These are phyloP conservation scores for Corinectria fuckeliana DNA, from an alignment of 2,329 filamentous ascomycete genomes.

Conservation along the genomic window DNA sequence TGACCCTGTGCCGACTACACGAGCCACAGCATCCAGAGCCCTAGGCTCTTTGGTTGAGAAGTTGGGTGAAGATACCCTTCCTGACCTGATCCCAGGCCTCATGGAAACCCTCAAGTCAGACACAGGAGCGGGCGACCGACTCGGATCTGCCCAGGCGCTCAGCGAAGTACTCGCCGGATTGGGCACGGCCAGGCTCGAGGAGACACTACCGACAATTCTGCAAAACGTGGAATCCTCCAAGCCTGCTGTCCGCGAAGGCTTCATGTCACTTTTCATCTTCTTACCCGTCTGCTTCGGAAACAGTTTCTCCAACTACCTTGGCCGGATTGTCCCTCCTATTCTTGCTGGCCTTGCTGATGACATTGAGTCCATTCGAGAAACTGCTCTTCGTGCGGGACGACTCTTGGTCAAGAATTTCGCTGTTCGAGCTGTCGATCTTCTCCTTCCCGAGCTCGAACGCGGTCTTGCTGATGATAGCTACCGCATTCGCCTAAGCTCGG, in stretches of 20 bases:
- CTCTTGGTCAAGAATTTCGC: slow-evolving; percentile 99
- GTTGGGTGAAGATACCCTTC: slow-evolving; percentile 93
- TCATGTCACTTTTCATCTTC: slow-evolving; percentile 99
- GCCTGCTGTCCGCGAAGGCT: slow-evolving; percentile 90
- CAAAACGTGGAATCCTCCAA: slow-evolving; percentile 95
- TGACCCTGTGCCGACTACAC: slow-evolving; percentile 94
- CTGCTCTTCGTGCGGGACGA: slow-evolving; percentile 90
- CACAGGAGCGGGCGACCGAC: slow-evolving; percentile 91
- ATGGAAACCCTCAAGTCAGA: slow-evolving; percentile 99
- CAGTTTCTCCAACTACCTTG: slow-evolving; percentile 95
- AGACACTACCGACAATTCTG: slow-evolving; percentile 93
- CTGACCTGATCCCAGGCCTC: slow-evolving; percentile 94
- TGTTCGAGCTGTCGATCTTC: slow-evolving; percentile 88
- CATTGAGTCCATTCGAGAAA: slow-evolving; percentile 94
- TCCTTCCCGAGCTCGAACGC: slow-evolving; percentile 93
- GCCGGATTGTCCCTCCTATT: slow-evolving; percentile 94
- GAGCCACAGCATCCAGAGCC: slow-evolving; percentile 94
- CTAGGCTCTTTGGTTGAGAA: slow-evolving; percentile 98
- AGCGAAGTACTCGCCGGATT: slow-evolving; percentile 95
- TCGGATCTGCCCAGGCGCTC: slow-evolving; percentile 95
- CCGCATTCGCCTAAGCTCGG: slow-evolving; percentile 96
- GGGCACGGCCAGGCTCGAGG: slow-evolving; percentile 89
- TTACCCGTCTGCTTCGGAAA: slow-evolving; percentile 98
- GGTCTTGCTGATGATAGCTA: slow-evolving; percentile 97
- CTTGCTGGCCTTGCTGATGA: slow-evolving; percentile 94